Evolutionary conservation across 257 asterid genomes (phyloP).

Genomic region (Jacaranda copaia): DNA sequence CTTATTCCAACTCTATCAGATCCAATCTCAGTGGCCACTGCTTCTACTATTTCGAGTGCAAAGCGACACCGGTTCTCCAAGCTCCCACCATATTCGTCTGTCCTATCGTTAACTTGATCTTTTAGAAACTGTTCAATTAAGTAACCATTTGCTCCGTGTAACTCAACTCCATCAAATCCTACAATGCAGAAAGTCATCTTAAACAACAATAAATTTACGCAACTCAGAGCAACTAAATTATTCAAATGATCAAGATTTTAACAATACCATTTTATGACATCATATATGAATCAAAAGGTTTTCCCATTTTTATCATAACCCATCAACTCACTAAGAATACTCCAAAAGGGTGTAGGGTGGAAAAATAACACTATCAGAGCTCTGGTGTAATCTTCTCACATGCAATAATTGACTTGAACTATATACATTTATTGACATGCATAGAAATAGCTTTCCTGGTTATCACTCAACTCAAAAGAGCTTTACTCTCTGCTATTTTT

Average conservation of each 20-base stretch:
- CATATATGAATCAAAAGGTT: neutral
- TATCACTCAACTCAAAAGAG: neutral
- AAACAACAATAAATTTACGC: constrained; percentile 40
- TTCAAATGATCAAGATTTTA: neutral
- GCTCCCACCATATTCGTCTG: constrained; percentile 55
- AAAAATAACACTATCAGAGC: neutral
- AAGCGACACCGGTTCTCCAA: constrained; percentile 51
- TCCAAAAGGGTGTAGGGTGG: neutral
- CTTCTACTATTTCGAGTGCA: constrained; percentile 46
- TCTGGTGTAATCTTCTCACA: too few relatives aligned
- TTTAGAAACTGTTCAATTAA: constrained; percentile 53
- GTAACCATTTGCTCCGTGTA: constrained; percentile 58
- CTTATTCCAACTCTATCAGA: constrained; percentile 47
- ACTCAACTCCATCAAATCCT: constrained; percentile 64
- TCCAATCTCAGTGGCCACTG: constrained; percentile 48
- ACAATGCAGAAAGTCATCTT: neutral
- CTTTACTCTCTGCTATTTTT: neutral
- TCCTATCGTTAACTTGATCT: constrained; percentile 53
- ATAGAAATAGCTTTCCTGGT: neutral
- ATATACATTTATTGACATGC: too few relatives aligned
- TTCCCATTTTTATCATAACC: neutral
- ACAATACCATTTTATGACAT: neutral
- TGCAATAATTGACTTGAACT: neutral
- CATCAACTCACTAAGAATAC: neutral
- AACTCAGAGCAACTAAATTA: too few relatives aligned